Base-by-base conservation (phyloP, 2,329 filamentous ascomycete species). In the Fusarium palustre region DNA sequence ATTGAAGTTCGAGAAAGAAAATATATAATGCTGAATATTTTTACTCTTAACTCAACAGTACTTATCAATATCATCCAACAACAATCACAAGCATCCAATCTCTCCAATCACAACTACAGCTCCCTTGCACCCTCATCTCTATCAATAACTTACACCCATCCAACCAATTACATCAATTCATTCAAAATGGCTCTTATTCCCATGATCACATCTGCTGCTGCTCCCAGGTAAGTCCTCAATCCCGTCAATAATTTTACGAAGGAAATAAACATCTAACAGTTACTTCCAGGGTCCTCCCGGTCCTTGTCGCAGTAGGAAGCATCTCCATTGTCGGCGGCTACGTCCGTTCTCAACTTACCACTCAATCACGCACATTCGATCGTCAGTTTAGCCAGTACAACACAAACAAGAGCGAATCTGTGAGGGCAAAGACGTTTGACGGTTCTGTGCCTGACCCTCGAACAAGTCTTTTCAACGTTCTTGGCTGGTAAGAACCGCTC, bases 371-470 rank as follows among this genome's bases (percentile, higher is more conserved):
- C 43, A 71, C 58, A 7, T 74, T 74, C 41, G 72, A 74, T 31
- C 66, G 72, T 43, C 73, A 64, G 38, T 74, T 74, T 45, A 64
- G 59, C 24, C 61, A 73, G 22, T 74, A 74, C 52, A 74, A 74
- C 72, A 74, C 43, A 30, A 46, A 46, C 12, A 53, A 67, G 34
- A 74, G 72, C 52, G 72, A 74, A 20, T 55, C 59, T 16, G 62
- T 45, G 47, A 56, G 72, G 33, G 65, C 57, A 55, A 69, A 68
- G 54, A 57, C 70, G 1, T 74, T 74, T 18, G 22, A 66, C 9
- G 72, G 72, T 1, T 59, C 68, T 47, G 69, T 72, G 5, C 70
- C 73, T 15, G 72, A 74, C 31, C 69, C 69, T 9, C 66, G 72
- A 56, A 72, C 70, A 45, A 74, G 72, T 42, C 39, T 72, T 18